Conservation (phyloP, 345 rosid genomes). For the Syzygium grande region DNA sequence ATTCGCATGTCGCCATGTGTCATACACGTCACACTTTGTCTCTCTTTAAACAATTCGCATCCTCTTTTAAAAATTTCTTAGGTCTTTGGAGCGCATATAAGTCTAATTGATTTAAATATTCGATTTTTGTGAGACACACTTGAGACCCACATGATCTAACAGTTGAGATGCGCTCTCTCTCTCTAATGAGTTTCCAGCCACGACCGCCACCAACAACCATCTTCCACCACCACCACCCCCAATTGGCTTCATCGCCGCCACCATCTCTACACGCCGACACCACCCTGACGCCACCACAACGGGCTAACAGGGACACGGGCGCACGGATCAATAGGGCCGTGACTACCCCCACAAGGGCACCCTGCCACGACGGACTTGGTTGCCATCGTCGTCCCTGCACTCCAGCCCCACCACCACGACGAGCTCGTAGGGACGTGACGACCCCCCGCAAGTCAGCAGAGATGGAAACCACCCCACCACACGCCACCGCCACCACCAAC, state of each 20-base stretch:
- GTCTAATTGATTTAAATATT: rapidly evolving
- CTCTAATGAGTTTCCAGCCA: not conserved
- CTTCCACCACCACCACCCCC: not conserved
- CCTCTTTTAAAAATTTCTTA: rapidly evolving
- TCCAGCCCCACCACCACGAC: not conserved
- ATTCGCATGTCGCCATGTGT: not conserved
- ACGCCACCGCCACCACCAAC: not conserved
- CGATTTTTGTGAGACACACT: not conserved
- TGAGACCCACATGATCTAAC: not conserved
- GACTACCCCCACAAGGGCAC: not conserved
- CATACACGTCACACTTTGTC: rapidly evolving
- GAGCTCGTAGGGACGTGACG: not conserved
- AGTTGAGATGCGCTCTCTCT: rapidly evolving
- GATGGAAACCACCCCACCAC: not conserved
- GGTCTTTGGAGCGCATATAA: rapidly evolving
- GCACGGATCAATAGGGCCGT: not conserved
- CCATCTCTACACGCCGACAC: no score
- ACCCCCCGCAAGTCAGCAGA: not conserved
- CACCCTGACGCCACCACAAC: rapidly evolving
- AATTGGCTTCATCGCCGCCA: rapidly evolving
- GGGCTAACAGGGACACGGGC: not conserved
- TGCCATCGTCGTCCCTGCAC: not conserved
- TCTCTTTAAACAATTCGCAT: not conserved
- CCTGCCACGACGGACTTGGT: not conserved
- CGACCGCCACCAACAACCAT: rapidly evolving